A percentile compares a stretch with the other conserved stretches of the same genome.
Conservation (phyloP, 495 filamentous ascomycete species). For the Entonaema liquescens region DNA sequence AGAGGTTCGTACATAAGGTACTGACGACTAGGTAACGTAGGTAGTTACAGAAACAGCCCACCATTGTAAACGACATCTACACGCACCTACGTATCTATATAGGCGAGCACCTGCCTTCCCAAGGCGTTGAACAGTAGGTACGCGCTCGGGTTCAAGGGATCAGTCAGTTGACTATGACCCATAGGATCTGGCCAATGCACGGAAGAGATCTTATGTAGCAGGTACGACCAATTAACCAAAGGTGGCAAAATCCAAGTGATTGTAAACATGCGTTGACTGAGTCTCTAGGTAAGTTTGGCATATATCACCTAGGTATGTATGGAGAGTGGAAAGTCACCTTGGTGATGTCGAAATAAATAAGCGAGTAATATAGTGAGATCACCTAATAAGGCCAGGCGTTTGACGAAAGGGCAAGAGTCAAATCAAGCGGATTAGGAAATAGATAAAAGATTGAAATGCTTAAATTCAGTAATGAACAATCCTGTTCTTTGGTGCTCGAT, state of each 20-base stretch:
- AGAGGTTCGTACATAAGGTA: neutral
- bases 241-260: neutral
- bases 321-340: neutral
- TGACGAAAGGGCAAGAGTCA: neutral
- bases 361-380: neutral
- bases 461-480: neutral
- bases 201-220: neutral
- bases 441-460: neutral
- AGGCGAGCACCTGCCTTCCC: too few species aligned
- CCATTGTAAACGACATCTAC: neutral
- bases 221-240: neutral
- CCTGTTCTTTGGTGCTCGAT: neutral
- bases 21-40: too few species aligned
- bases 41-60: too few species aligned
- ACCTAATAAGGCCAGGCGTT: neutral
- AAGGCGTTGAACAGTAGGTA: too few species aligned
- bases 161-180: neutral
- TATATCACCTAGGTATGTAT: neutral
- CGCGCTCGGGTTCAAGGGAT: neutral
- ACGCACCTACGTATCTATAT: neutral
- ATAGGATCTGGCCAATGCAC: neutral
- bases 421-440: too few species aligned
- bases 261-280: too few species aligned
- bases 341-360: neutral
- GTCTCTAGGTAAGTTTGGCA: too few species aligned